Percentiles rank a stretch among this genome's conserved stretches.
These are phyloP conservation scores for Aspergillus novofumigatus DNA, from an alignment of 2,329 filamentous ascomycete genomes.

Conservation along the genomic window DNA sequence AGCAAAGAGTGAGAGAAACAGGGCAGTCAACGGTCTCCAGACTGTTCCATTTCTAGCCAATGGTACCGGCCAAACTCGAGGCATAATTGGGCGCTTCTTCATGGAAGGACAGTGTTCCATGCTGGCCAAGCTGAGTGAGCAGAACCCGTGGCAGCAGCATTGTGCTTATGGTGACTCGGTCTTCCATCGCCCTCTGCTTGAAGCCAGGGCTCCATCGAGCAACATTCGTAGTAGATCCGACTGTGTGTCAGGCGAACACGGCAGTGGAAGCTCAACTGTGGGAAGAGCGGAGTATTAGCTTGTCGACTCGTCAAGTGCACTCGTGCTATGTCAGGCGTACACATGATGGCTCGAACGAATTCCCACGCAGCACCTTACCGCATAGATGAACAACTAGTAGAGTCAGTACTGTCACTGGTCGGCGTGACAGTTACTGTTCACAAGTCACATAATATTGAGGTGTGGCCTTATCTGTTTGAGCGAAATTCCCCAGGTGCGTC, in stretches of 20 bases:
- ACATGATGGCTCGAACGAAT: background rate
- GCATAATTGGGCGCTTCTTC: background rate
- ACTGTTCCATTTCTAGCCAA: background rate
- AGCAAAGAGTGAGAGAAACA: background rate
- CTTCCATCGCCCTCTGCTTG: background rate
- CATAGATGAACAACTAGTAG: background rate
- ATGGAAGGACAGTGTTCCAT: background rate
- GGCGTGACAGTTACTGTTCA: background rate
- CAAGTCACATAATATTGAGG: background rate
- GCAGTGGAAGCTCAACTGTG: background rate
- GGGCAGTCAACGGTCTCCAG: background rate
- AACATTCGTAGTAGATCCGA: background rate
- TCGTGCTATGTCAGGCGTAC: background rate
- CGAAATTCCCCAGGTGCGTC: constrained; percentile 2
- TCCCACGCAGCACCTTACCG: background rate
- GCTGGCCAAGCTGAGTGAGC: background rate
- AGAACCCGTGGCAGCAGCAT: background rate
- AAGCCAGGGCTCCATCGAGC: background rate
- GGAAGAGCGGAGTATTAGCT: background rate
- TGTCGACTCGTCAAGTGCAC: background rate
- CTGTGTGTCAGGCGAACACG: background rate
- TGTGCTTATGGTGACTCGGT: background rate
- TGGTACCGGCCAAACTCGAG: background rate
- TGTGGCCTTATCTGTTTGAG: background rate
- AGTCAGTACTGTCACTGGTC: background rate